These are phyloP conservation scores for Leccinum pachyderme DNA, from an alignment of 1,284 basidiomycete genomes.

Conservation along the genomic window DNA sequence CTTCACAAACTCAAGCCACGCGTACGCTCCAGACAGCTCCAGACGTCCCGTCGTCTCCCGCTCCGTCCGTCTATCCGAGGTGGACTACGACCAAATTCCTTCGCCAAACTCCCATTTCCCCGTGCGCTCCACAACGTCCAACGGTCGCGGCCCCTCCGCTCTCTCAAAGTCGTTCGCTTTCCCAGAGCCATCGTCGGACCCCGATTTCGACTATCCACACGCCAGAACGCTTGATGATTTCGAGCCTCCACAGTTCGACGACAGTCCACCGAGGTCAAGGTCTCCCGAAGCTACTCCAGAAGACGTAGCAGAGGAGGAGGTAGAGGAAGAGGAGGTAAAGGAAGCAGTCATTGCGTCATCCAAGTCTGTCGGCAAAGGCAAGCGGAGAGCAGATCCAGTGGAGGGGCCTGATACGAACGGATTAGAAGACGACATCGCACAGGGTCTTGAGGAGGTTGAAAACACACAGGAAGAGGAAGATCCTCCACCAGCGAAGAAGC, in stretches of 20 bases:
- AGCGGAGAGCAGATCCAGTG: conserved; percentile 30
- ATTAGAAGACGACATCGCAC: conserved; percentile 55
- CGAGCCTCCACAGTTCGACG: conserved; percentile 33
- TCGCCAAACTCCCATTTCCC: conserved; percentile 51
- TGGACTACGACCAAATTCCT: conserved; percentile 67
- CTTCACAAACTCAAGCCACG: conserved; percentile 49
- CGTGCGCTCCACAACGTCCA: conserved; percentile 36
- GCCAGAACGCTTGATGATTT: conserved; percentile 32
- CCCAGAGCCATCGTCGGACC: conserved; percentile 29
- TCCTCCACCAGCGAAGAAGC: conserved; percentile 31
- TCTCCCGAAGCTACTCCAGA: conserved; percentile 42
- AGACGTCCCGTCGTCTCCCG: conserved; percentile 51
- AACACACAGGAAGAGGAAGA: conserved; percentile 40
- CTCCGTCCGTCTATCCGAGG: conserved; percentile 50
- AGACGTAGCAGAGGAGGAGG: conserved; percentile 41
- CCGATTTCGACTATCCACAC: conserved; percentile 28
- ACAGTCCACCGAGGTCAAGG: conserved; percentile 34
- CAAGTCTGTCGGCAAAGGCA: conserved; percentile 37
- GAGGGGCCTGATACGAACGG: conserved; percentile 38
- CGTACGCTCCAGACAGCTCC: conserved; percentile 44
- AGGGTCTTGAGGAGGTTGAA: conserved; percentile 45
- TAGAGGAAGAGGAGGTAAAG: conserved; percentile 33
- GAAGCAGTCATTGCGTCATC: conserved; percentile 26
- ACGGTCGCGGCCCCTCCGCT: conserved; percentile 46
- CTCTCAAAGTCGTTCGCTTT: conserved; percentile 40